Percentiles rank a stretch among this genome's conserved stretches.
phyloP scores from a whole-genome alignment of 352 stramenopile genomes.

The Globisporangium camurandrum region DNA sequence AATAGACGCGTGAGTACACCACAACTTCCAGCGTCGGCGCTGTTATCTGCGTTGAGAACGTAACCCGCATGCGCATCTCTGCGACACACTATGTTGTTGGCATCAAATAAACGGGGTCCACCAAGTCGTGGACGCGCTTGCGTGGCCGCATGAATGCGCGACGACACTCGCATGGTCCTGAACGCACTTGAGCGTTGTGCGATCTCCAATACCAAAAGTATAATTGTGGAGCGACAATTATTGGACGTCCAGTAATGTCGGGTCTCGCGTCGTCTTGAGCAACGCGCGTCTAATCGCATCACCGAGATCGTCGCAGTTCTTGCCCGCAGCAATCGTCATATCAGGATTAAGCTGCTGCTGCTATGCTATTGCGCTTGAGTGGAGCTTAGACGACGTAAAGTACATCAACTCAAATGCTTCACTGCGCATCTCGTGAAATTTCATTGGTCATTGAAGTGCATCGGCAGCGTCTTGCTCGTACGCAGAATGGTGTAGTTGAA shows the following conservation, averaged over 20 bases:
- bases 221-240: slow-evolving; percentile 39
- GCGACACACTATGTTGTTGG: slow-evolving; percentile 3
- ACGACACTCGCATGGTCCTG: slow-evolving; percentile 32
- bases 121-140: background rate
- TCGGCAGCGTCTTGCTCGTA: too few species aligned
- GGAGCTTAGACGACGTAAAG: slow-evolving; percentile 46
- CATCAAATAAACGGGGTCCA: slow-evolving; percentile 25
- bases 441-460: too few species aligned
- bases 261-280: slow-evolving; percentile 42
- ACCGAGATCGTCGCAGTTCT: slow-evolving; percentile 49
- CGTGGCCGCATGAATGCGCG: slow-evolving; percentile 15
- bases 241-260: slow-evolving; percentile 48
- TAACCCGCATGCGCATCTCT: slow-evolving; percentile 18
- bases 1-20: slow-evolving; percentile 24
- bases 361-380: background rate
- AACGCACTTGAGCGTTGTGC: slow-evolving; percentile 31
- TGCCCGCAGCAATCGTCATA: slow-evolving; percentile 15
- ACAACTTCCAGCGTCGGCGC: slow-evolving; percentile 25
- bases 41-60: slow-evolving; percentile 23
- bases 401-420: slow-evolving; percentile 46
- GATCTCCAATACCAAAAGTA: slow-evolving; percentile 3
- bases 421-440: slow-evolving; percentile 43
- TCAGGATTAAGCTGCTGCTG: slow-evolving; percentile 14
- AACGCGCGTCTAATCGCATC: slow-evolving; percentile 45
- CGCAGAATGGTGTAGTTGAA: too few species aligned